phyloP scores from a whole-genome alignment of 2,329 filamentous ascomycete genomes.

The Coniella lustricola region DNA sequence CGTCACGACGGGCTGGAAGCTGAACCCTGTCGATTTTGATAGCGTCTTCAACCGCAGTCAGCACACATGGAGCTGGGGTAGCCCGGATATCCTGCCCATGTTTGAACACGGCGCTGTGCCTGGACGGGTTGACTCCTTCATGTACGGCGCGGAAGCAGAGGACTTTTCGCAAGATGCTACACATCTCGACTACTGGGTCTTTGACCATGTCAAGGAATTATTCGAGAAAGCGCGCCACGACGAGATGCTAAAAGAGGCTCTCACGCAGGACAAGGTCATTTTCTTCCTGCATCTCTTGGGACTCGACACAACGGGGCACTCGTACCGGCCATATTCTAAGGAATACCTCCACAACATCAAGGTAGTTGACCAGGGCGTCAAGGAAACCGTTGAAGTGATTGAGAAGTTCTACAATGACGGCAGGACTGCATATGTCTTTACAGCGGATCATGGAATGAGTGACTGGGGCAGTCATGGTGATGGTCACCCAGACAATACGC shows the following conservation, averaged over 20 bases:
- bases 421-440: conserved; percentile 92
- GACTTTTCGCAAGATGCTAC: conserved; percentile 82
- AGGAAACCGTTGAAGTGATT: conserved; percentile 73
- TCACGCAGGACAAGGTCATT: conserved; percentile 79
- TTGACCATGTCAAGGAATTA: conserved; percentile 82
- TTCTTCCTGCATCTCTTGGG: conserved; percentile 95
- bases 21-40: conserved; percentile 97
- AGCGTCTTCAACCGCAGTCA: conserved; percentile 95
- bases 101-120: conserved; percentile 88
- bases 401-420: conserved; percentile 78
- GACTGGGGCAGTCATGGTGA: conserved; percentile 99
- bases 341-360: conserved; percentile 95
- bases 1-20: conserved; percentile 95
- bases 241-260: conserved; percentile 60
- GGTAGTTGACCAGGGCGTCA: conserved; percentile 82
- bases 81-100: conserved; percentile 95
- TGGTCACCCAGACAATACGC: conserved; percentile 92
- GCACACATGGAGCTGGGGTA: conserved; percentile 99
- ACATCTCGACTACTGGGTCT: conserved; percentile 87
- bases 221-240: conserved; percentile 77
- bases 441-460: conserved; percentile 97
- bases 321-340: conserved; percentile 82
- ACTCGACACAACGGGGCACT: conserved; percentile 83
- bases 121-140: conserved; percentile 79
- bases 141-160: conserved; percentile 76